Evolutionary conservation across 179 eudicot genomes (phyloP).

Genomic region (Drosera spatulata): DNA sequence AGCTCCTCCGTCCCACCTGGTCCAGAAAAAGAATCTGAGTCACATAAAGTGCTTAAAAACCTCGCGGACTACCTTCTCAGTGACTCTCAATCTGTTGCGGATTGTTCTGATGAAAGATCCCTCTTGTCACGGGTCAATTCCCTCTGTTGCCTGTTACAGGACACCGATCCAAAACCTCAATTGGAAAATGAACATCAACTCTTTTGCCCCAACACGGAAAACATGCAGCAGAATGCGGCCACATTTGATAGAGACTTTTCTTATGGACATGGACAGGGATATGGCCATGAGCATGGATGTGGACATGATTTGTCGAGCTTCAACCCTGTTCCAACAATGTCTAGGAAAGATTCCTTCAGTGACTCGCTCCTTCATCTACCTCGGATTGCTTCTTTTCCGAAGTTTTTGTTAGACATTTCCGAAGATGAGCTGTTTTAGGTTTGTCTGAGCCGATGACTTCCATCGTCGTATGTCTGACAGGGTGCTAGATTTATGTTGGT

Average conservation of each 20-base stretch:
- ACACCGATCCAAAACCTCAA: slow-evolving; percentile 14
- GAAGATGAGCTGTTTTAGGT: slow-evolving; percentile 20
- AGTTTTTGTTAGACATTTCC: slow-evolving; percentile 36
- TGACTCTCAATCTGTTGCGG: slow-evolving; percentile 17
- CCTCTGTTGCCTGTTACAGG: slow-evolving; percentile 31
- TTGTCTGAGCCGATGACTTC: background rate
- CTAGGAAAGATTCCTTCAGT: slow-evolving; percentile 35
- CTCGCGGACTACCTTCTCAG: slow-evolving; percentile 28
- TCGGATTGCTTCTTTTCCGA: slow-evolving; percentile 37
- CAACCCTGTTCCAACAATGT: slow-evolving; percentile 23
- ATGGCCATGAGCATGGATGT: too few relatives aligned
- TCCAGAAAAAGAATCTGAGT: slow-evolving; percentile 16
- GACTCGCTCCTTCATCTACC: slow-evolving; percentile 32
- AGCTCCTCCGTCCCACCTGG: slow-evolving; percentile 13
- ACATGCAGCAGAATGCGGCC: slow-evolving; percentile 1
- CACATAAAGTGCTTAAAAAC: slow-evolving; percentile 27
- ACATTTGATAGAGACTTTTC: slow-evolving; percentile 2
- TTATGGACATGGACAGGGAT: slow-evolving; percentile 6
- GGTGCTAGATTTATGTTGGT: slow-evolving; percentile 3
- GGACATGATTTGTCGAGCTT: background rate
- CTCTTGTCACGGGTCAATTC: slow-evolving; percentile 35
- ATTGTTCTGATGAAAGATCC: slow-evolving; percentile 29
- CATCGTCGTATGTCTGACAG: background rate
- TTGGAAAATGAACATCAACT: slow-evolving; percentile 2
- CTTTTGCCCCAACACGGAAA: background rate